Percentiles rank a stretch among this genome's conserved stretches.
phyloP scores from a whole-genome alignment of 768 basidiomycete genomes.

The Mycena vitilis region DNA sequence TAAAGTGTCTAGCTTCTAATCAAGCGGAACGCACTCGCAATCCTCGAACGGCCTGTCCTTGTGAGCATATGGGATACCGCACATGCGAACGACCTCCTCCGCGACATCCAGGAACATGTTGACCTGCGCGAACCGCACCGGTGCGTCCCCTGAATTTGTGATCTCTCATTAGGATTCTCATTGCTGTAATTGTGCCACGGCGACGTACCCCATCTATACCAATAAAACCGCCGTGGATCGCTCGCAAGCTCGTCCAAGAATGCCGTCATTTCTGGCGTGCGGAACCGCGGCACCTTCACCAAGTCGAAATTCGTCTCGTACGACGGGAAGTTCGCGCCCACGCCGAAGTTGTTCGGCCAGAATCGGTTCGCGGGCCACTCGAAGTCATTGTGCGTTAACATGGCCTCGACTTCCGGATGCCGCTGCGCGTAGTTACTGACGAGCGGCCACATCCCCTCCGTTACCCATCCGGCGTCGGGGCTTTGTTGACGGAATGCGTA shows the following conservation, averaged over 20 bases:
- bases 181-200: background rate
- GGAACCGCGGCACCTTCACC: conserved; percentile 32
- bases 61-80: conserved; percentile 26
- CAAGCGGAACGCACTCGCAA: conserved; percentile 19
- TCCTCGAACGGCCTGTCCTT: conserved; percentile 18
- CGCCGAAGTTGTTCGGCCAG: conserved; percentile 14
- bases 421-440: conserved; percentile 34
- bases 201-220: conserved; percentile 37
- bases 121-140: conserved; percentile 34
- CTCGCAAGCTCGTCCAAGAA: conserved; percentile 33
- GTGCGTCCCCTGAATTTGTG: conserved; percentile 33
- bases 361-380: conserved; percentile 15
- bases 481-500: conserved; percentile 29
- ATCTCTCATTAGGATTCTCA: background rate
- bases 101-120: conserved; percentile 36
- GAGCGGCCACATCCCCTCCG: conserved; percentile 33
- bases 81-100: conserved; percentile 22
- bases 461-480: conserved; percentile 31
- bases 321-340: conserved; percentile 23
- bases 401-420: conserved; percentile 27
- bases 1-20: background rate
- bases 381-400: conserved; percentile 27
- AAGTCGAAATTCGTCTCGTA: conserved; percentile 37
- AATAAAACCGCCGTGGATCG: conserved; percentile 36
- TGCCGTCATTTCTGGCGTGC: conserved; percentile 28